Base-by-base conservation (phyloP, 176 grass and related monocot genomes). In the Bonia amplexicaulis region DNA sequence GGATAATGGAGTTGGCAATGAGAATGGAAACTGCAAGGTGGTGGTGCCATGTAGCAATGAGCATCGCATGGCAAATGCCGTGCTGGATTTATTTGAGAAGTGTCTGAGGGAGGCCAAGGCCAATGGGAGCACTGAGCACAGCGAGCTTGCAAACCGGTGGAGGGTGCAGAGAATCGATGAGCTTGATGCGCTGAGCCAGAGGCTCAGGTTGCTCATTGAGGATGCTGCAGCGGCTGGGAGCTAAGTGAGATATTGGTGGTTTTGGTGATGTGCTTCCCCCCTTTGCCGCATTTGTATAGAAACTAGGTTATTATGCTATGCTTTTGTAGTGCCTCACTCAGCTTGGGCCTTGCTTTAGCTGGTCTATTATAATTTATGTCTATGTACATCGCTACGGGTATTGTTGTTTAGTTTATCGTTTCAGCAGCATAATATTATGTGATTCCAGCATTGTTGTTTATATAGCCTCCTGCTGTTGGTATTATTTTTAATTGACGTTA, bases 21-120 rank as follows among this genome's bases (percentile, higher is more conserved):
- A 84, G 52, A 91, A 81, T 39, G 51, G 66, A 41, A 74, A 83
- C 59, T 17, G 80, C 66, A 93, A 86, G 69, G 69, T 65, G 39
- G 15, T 77, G 60, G 40, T 60, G 70, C 83, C 68, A 7, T 47
- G 7, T 13, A 84, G 78, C 71, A 85, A 71, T 5, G 88, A 87
- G 9, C 84, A 76, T 81, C 72, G 22, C 8, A 35, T 92, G 81
- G 91, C 87, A 6, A 95, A 82, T 39, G 59, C 83, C 1, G 72
- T 88, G 47, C 48, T 98, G 68, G 91, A 93, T 88, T 84, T 95
- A 65, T 95, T 95, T 78, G 95, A 93, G 23, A 79, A 91, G 17
- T 98, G 95, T 52, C 29, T 95, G 53, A 91, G 87, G 77, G 90
- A 97, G 65, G 75, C 85, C 69, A 85, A 89, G 66, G 84, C 37